phyloP scores from a whole-genome alignment of 371 early-diverging fungal genomes.

The Gilbertella persicaria region DNA sequence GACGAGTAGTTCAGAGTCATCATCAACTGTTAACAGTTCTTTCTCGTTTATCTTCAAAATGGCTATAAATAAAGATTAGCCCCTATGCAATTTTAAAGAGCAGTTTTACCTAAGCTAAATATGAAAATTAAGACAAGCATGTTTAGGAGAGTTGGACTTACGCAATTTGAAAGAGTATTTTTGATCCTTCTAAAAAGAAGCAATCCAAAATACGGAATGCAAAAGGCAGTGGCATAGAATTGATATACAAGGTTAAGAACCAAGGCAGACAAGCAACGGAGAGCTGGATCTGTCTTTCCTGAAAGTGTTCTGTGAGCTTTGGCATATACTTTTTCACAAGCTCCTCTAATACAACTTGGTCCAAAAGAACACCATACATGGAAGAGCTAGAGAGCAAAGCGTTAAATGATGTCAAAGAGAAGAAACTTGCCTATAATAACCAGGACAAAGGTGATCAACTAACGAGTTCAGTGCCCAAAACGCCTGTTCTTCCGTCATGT shows the following conservation, averaged over 20 bases:
- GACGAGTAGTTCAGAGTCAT: slow-evolving; percentile 90
- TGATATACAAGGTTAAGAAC: slow-evolving; percentile 94
- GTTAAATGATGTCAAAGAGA: slow-evolving; percentile 7
- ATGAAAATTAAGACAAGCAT: background rate
- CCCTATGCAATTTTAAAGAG: background rate
- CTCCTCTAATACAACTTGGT: slow-evolving; percentile 92
- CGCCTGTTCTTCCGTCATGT: slow-evolving; percentile 94
- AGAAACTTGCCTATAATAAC: slow-evolving; percentile 78
- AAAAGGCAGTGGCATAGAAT: slow-evolving; percentile 88
- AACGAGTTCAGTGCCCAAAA: slow-evolving; percentile 92
- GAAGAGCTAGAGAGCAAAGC: slow-evolving; percentile 67
- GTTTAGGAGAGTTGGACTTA: slow-evolving; percentile 26
- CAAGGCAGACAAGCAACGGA: slow-evolving; percentile 94
- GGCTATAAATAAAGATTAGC: slow-evolving; percentile 45
- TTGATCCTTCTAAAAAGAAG: slow-evolving; percentile 92
- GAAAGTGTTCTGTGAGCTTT: slow-evolving; percentile 74
- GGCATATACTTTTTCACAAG: slow-evolving; percentile 79
- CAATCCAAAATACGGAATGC: slow-evolving; percentile 93
- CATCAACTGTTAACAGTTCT: slow-evolving; percentile 73
- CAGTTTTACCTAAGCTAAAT: slow-evolving; percentile 17
- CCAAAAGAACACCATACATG: slow-evolving; percentile 96
- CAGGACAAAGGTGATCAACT: slow-evolving; percentile 88
- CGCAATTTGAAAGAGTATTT: slow-evolving; percentile 90
- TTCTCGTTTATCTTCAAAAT: slow-evolving; percentile 91
- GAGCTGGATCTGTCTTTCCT: slow-evolving; percentile 86